phyloP scores from a whole-genome alignment of 164 flowering plant species.

The Brasenia schreberi region DNA sequence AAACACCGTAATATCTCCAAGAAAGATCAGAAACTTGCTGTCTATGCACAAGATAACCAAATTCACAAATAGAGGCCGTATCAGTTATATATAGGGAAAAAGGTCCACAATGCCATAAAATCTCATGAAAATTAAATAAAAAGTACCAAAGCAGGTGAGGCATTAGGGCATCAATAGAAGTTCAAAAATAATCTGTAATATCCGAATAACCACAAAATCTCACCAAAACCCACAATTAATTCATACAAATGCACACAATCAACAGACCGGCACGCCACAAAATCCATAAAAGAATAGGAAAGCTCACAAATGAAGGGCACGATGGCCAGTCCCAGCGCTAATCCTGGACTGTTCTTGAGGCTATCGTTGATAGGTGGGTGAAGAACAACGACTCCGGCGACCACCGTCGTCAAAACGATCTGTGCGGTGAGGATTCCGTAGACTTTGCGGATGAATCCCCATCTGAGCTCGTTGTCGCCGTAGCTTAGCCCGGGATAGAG shows the following conservation, averaged over 20 bases:
- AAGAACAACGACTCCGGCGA: constrained; percentile 57
- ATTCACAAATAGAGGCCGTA: no score
- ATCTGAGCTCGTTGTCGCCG: constrained; percentile 84
- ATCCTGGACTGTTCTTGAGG: constrained; percentile 48
- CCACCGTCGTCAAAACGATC: constrained; percentile 68
- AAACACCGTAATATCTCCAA: no score
- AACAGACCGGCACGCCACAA: background rate
- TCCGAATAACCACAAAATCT: no score
- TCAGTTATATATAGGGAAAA: no score
- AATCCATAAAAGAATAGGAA: background rate
- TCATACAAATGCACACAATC: background rate
- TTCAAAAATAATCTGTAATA: no score
- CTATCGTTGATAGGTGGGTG: constrained; percentile 57
- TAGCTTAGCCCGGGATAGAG: constrained; percentile 69
- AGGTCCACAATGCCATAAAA: no score
- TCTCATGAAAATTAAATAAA: no score
- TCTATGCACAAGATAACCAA: no score
- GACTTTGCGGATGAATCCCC: constrained; percentile 95
- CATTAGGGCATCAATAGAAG: no score
- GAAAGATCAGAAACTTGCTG: no score
- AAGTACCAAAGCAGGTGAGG: no score
- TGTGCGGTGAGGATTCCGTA: constrained; percentile 82
- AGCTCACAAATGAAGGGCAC: constrained; percentile 63
- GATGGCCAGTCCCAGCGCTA: constrained; percentile 52
- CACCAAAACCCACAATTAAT: no score